Conservation (phyloP, 345 rosid species). For the Eucalyptus marginata region DNA sequence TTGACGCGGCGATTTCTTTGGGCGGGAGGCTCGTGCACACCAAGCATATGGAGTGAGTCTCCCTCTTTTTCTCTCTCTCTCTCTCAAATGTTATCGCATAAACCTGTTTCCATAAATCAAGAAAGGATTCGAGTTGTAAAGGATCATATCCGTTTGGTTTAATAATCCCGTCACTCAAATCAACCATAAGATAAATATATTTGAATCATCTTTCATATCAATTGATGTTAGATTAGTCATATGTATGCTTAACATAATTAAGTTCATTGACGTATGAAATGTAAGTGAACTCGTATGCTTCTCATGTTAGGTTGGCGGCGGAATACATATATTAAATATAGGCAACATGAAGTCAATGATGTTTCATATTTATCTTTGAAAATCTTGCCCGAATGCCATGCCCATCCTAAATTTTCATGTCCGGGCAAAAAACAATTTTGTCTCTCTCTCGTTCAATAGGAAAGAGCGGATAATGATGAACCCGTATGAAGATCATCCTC, state of each 20-base stretch:
- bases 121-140: background rate
- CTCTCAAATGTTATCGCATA: background rate
- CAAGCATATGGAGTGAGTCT: slow-evolving; percentile 40
- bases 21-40: slow-evolving; percentile 59
- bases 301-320: background rate
- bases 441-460: background rate
- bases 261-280: background rate
- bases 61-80: background rate
- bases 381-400: background rate
- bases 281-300: background rate
- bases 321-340: background rate
- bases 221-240: background rate
- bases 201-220: background rate
- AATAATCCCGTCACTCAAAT: background rate
- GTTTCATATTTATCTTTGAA: background rate
- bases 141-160: background rate
- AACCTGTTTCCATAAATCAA: background rate
- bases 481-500: background rate
- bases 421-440: background rate
- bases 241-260: background rate
- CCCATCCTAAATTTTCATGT: background rate
- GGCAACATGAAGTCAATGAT: background rate
- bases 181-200: background rate
- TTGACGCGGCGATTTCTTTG: slow-evolving; percentile 64
- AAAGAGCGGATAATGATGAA: background rate